Evolutionary conservation across 1,284 basidiomycete species (phyloP).

Genomic region (Cerrena zonata): DNA sequence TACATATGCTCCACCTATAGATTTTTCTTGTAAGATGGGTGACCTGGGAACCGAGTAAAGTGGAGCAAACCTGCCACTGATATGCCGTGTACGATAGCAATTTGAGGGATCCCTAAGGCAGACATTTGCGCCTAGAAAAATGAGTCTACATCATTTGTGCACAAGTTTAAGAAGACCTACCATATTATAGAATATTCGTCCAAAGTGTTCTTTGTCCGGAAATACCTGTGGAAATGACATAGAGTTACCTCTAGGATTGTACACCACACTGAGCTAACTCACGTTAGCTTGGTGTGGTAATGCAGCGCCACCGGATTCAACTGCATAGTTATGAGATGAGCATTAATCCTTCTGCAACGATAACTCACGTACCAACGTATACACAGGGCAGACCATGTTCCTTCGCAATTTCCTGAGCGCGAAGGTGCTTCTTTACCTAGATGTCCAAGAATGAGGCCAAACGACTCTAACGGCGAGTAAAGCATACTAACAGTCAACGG

Average conservation of each 20-base stretch:
- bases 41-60: background rate
- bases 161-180: conserved; percentile 34
- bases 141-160: background rate
- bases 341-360: too few relatives aligned
- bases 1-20: conserved; percentile 79
- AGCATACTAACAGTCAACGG: conserved; percentile 68
- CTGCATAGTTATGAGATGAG: conserved; percentile 42
- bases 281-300: conserved; percentile 90
- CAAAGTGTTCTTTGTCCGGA: conserved; percentile 89
- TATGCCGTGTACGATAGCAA: conserved; percentile 90
- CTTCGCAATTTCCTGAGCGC: conserved; percentile 87
- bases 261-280: background rate
- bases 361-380: conserved; percentile 69
- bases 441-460: conserved; percentile 3
- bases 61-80: conserved; percentile 68
- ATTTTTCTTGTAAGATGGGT: background rate
- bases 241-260: background rate
- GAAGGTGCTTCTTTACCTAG: conserved; percentile 89
- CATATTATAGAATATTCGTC: conserved; percentile 96
- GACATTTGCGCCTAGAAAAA: conserved; percentile 76
- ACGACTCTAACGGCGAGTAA: conserved; percentile 1
- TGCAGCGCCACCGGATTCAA: conserved; percentile 91
- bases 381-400: conserved; percentile 89
- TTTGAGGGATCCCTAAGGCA: conserved; percentile 83
- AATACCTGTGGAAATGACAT: conserved; percentile 45